phyloP scores from a whole-genome alignment of 2,329 filamentous ascomycete species.

The Colletotrichum tropicale region DNA sequence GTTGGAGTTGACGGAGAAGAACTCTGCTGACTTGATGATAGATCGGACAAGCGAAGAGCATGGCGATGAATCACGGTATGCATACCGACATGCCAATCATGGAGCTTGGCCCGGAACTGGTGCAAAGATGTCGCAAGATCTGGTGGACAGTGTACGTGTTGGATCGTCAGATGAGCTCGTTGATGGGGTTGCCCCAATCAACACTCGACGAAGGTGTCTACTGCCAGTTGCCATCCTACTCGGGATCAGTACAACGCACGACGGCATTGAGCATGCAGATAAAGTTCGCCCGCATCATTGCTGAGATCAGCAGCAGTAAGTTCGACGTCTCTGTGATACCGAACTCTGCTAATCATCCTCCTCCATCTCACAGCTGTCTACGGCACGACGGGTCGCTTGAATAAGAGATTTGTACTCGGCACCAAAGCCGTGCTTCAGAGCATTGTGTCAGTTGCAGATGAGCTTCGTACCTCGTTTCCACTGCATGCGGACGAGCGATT shows the following conservation, averaged over 20 bases:
- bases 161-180: conserved; percentile 57
- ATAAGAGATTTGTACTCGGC: conserved; percentile 32
- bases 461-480: conserved; percentile 33
- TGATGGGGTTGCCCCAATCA: conserved; percentile 56
- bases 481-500: conserved; percentile 29
- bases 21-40: conserved; percentile 14
- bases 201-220: conserved; percentile 55
- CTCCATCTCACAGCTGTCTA: conserved; percentile 28
- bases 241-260: conserved; percentile 27
- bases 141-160: conserved; percentile 62
- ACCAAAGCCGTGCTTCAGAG: conserved; percentile 33
- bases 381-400: conserved; percentile 29
- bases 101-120: conserved; percentile 41
- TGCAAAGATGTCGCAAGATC: conserved; percentile 51
- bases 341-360: not conserved
- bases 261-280: conserved; percentile 37
- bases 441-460: conserved; percentile 32
- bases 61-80: conserved; percentile 55
- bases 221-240: conserved; percentile 37
- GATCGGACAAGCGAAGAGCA: conserved; percentile 56
- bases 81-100: conserved; percentile 54
- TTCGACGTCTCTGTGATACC: fast-evolving
- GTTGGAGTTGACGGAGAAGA: not conserved
- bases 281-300: conserved; percentile 32
- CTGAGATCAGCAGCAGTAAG: conserved; percentile 33